Conservation (phyloP, 164 flowering plant species). For the Magnolia kwangsiensis region DNA sequence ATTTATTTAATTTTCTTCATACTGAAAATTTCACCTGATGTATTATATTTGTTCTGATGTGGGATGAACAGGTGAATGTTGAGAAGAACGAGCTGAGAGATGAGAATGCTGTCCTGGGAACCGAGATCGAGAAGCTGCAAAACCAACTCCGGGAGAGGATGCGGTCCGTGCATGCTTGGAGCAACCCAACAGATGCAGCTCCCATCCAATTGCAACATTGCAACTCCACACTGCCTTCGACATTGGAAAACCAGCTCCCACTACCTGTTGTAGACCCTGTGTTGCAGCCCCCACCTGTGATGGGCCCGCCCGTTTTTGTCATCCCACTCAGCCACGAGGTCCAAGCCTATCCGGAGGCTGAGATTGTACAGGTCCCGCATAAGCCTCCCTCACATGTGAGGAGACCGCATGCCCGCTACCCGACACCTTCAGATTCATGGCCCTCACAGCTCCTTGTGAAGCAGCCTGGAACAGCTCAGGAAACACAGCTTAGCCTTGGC, state of each 20-base stretch:
- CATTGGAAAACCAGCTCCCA: constrained; percentile 21
- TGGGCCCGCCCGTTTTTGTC: constrained; percentile 43
- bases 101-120: constrained; percentile 42
- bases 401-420: constrained; percentile 59
- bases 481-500: constrained; percentile 13
- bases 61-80: constrained; percentile 32
- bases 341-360: constrained; percentile 21
- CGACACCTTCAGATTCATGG: constrained; percentile 55
- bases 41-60: background rate
- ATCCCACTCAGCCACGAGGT: constrained; percentile 40
- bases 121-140: constrained; percentile 43
- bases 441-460: constrained; percentile 37
- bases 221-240: constrained; percentile 12
- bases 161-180: constrained; percentile 36
- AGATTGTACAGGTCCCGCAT: constrained; percentile 9
- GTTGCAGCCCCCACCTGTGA: constrained; percentile 16
- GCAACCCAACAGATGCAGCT: constrained; percentile 13
- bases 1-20: too few species aligned
- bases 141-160: constrained; percentile 31
- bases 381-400: constrained; percentile 30
- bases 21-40: background rate
- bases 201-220: constrained; percentile 26
- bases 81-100: constrained; percentile 58
- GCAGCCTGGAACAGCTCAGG: constrained; percentile 9
- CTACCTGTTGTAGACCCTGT: constrained; percentile 4